Percentiles rank a stretch among this genome's conserved stretches.
Conservation (phyloP, 768 basidiomycete species). For the Hygrophorus russula region DNA sequence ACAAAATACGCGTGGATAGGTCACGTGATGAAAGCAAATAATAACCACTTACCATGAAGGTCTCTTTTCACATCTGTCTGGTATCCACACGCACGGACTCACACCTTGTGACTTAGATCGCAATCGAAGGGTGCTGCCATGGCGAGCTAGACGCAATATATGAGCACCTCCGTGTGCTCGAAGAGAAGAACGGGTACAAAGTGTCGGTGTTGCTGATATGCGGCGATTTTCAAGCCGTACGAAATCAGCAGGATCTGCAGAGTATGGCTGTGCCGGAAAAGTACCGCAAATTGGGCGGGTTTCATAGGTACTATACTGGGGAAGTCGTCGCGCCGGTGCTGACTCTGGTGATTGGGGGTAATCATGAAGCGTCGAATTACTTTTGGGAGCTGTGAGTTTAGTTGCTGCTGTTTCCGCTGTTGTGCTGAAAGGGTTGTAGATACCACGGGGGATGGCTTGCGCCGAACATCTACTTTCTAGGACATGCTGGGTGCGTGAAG, state of each 20-base stretch:
- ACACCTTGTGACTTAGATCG: conserved; percentile 47
- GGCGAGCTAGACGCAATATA: conserved; percentile 89
- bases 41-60: too few species aligned
- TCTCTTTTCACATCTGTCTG: too few species aligned
- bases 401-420: background rate
- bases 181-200: conserved; percentile 47
- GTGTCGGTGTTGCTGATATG: conserved; percentile 87
- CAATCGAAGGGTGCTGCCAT: conserved; percentile 92
- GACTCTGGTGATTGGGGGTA: conserved; percentile 93
- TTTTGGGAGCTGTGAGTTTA: conserved; percentile 82
- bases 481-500: conserved; percentile 79
- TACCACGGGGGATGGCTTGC: conserved; percentile 98
- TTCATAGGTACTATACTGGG: conserved; percentile 89
- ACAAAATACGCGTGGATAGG: too few species aligned
- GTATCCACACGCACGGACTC: background rate
- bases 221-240: conserved; percentile 91
- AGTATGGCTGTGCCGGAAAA: conserved; percentile 90
- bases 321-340: conserved; percentile 71
- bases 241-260: conserved; percentile 75
- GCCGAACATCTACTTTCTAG: conserved; percentile 93
- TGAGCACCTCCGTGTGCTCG: conserved; percentile 49
- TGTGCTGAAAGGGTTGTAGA: conserved; percentile 23
- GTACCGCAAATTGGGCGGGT: conserved; percentile 75
- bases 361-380: conserved; percentile 96
- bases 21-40: too few species aligned